A percentile compares a stretch with the other conserved stretches of the same genome.
phyloP scores from a whole-genome alignment of 192 early-diverging fungal genomes.

The Coemansia furcata region DNA sequence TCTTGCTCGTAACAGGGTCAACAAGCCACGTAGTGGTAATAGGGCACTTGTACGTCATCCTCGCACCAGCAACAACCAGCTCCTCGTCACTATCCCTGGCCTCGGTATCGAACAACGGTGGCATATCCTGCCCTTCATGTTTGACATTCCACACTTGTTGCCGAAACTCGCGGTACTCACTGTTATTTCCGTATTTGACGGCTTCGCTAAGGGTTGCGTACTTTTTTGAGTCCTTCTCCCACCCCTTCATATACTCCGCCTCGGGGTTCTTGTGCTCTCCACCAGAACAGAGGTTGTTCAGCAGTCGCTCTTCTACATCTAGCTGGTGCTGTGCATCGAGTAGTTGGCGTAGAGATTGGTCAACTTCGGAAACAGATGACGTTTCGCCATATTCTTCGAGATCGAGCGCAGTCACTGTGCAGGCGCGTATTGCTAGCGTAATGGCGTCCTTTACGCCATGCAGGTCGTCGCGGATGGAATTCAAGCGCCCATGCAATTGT shows the following conservation, averaged over 20 bases:
- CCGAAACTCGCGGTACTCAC: constrained; percentile 28
- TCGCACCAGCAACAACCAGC: constrained; percentile 30
- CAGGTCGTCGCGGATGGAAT: constrained; percentile 4
- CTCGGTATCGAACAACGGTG: constrained; percentile 17
- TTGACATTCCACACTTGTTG: constrained; percentile 40
- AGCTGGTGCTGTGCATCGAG: constrained; percentile 28
- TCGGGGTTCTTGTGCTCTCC: constrained; percentile 6
- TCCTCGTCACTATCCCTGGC: constrained; percentile 23
- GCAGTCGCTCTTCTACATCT: constrained; percentile 13
- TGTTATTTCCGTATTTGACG: constrained; percentile 17
- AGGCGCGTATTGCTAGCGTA: constrained; percentile 17
- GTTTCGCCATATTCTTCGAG: constrained; percentile 23
- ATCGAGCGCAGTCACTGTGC: constrained; percentile 26
- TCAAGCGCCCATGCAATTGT: constrained; percentile 15
- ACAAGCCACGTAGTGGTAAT: constrained; percentile 53
- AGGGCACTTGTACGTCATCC: constrained; percentile 52
- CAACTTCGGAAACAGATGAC: constrained; percentile 9
- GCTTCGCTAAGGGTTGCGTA: constrained; percentile 19
- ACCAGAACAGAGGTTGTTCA: constrained; percentile 8
- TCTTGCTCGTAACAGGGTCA: constrained; percentile 56
- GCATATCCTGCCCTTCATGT: constrained; percentile 43
- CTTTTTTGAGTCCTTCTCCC: not conserved
- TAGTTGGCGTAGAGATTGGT: constrained; percentile 24
- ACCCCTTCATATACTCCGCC: constrained; percentile 8
- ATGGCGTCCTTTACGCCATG: constrained; percentile 8